Percentiles rank a stretch among this genome's conserved stretches.
phyloP scores from a whole-genome alignment of 371 early-diverging fungal genomes.

The Lichtheimia corymbifera region DNA sequence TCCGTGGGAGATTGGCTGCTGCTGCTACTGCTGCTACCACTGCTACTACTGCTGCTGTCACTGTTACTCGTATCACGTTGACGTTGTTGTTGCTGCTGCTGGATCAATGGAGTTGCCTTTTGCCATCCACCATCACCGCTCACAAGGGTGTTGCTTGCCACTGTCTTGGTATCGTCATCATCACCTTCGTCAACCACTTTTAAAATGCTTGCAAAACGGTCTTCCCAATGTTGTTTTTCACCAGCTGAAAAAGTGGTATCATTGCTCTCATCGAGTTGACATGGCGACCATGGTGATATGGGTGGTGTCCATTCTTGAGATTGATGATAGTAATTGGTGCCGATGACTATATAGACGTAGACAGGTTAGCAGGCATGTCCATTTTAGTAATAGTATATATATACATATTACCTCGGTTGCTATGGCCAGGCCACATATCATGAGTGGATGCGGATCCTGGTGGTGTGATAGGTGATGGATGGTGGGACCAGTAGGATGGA shows the following conservation, averaged over 20 bases:
- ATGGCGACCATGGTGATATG: conserved; percentile 4
- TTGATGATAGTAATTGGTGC: too few relatives aligned
- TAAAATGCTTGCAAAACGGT: conserved; percentile 19
- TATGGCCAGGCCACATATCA: neutral
- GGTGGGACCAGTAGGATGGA: neutral
- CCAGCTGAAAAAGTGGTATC: neutral
- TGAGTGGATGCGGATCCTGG: neutral
- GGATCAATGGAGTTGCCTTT: neutral
- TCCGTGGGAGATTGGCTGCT: neutral
- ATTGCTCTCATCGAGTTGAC: neutral
- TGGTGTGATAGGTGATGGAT: neutral
- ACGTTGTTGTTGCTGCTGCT: neutral
- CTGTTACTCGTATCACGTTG: neutral
- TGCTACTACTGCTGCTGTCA: conserved; percentile 1
- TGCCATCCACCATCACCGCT: neutral
- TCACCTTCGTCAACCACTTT: conserved; percentile 20
- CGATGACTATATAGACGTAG: too few relatives aligned
- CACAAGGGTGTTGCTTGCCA: neutral
- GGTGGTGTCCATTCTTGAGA: conserved; percentile 15
- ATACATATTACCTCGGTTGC: too few relatives aligned
- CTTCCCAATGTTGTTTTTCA: conserved; percentile 12
- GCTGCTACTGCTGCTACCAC: neutral
- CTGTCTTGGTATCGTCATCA: conserved; percentile 6
- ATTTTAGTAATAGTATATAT: too few relatives aligned
- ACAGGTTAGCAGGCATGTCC: too few relatives aligned